phyloP scores from a whole-genome alignment of 1,139 yeast species.

The Wickerhamomyces sp. region DNA sequence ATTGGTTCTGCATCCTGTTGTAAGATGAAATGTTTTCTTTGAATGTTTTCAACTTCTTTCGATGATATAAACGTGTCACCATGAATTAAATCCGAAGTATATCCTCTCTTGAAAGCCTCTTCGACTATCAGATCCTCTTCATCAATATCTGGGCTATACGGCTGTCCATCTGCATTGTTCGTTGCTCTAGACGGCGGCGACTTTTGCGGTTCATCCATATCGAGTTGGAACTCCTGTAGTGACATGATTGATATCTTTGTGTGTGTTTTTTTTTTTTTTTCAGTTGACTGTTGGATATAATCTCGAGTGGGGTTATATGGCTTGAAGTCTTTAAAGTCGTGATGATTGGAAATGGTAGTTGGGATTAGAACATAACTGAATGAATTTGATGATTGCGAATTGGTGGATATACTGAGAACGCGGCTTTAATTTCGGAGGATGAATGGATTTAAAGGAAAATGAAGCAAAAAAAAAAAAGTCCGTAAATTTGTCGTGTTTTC shows the following conservation, averaged over 20 bases:
- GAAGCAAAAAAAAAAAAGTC: too few relatives aligned
- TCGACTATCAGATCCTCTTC: constrained; percentile 7
- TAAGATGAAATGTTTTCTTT: not conserved
- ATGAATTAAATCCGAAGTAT: not conserved
- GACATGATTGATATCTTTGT: not conserved
- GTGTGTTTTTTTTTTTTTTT: too few relatives aligned
- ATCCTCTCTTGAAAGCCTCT: not conserved
- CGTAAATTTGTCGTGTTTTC: too few relatives aligned
- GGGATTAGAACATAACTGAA: not conserved
- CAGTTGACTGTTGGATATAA: too few relatives aligned
- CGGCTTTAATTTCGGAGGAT: too few relatives aligned
- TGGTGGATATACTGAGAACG: not conserved
- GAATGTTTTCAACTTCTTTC: not conserved
- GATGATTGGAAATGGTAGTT: too few relatives aligned
- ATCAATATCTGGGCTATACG: too few relatives aligned
- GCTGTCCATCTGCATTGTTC: too few relatives aligned
- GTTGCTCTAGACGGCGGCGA: too few relatives aligned
- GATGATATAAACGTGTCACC: not conserved
- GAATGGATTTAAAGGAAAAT: too few relatives aligned
- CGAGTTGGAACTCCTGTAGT: constrained; percentile 15
- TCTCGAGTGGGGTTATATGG: too few relatives aligned
- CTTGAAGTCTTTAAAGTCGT: too few relatives aligned
- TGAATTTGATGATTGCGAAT: not conserved
- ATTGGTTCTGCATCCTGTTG: constrained; percentile 1
- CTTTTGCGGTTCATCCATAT: constrained; percentile 11